Percentiles rank a stretch among this genome's conserved stretches.
These are phyloP conservation scores for Chrysoporthe puriensis DNA, from an alignment of 2,329 filamentous ascomycete genomes.

Conservation along the genomic window DNA sequence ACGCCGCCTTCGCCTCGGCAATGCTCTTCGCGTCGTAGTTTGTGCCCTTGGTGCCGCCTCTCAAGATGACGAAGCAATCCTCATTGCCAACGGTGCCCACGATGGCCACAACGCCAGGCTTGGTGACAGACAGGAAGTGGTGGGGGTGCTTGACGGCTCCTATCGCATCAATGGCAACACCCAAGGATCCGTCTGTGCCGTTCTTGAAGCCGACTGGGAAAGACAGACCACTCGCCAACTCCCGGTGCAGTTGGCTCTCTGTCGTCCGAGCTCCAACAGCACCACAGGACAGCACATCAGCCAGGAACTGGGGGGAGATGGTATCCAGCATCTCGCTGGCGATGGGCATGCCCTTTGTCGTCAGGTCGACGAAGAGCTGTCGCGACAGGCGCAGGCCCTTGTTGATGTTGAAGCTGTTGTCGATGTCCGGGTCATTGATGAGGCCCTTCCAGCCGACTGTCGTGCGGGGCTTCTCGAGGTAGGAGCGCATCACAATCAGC, in stretches of 20 bases:
- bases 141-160: constrained; percentile 90
- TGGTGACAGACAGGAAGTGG: constrained; percentile 96
- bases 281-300: constrained; percentile 87
- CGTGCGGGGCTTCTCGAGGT: constrained; percentile 97
- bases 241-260: constrained; percentile 92
- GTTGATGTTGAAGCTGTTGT: constrained; percentile 99
- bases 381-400: constrained; percentile 87
- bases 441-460: constrained; percentile 99
- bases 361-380: constrained; percentile 92
- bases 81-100: constrained; percentile 94
- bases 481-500: constrained; percentile 95
- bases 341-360: constrained; percentile 89
- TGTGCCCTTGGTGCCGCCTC: constrained; percentile 89
- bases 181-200: constrained; percentile 88
- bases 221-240: constrained; percentile 88
- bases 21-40: constrained; percentile 92
- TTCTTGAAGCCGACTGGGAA: constrained; percentile 99
- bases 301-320: constrained; percentile 95
- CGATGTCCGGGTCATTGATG: constrained; percentile 98
- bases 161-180: constrained; percentile 93
- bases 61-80: constrained; percentile 94
- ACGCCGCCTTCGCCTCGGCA: constrained; percentile 76
- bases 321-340: constrained; percentile 98
- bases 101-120: constrained; percentile 92
- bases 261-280: constrained; percentile 96